phyloP scores from a whole-genome alignment of 1,139 yeast genomes.

The Protomyces pachydermus region DNA sequence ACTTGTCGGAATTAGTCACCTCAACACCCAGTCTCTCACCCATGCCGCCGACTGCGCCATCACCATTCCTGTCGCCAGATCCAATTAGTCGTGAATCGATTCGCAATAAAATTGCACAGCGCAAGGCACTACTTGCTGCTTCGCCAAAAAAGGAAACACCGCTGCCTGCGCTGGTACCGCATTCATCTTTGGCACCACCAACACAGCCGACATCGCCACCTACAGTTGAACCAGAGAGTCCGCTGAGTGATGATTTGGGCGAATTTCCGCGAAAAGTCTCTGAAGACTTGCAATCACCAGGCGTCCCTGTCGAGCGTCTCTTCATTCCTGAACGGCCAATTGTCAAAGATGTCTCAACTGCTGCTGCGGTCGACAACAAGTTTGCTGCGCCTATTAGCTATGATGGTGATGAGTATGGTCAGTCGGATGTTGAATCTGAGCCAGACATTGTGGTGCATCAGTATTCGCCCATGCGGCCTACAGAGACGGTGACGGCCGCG shows the following conservation, averaged over 20 bases:
- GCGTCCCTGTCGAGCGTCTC: not conserved
- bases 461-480: not conserved
- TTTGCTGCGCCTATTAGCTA: constrained; percentile 16
- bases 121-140: constrained; percentile 2
- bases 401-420: constrained; percentile 23
- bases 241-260: not conserved
- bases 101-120: constrained; percentile 10
- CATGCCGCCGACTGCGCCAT: not conserved
- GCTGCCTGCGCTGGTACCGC: constrained; percentile 2
- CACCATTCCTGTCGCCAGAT: constrained; percentile 5
- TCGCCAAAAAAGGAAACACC: not conserved
- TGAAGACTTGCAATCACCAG: not conserved
- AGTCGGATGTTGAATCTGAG: constrained; percentile 5
- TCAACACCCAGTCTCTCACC: not conserved
- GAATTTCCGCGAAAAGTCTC: not conserved
- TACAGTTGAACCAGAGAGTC: not conserved
- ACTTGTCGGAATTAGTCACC: not conserved
- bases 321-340: not conserved
- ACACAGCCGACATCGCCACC: not conserved
- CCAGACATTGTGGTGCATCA: constrained; percentile 11
- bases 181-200: constrained; percentile 10
- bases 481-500: not conserved
- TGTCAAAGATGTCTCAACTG: not conserved
- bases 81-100: constrained; percentile 19
- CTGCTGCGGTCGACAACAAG: not conserved